Conservation (phyloP, 176 grass and related monocot species). For the Pontederia crassipes region DNA sequence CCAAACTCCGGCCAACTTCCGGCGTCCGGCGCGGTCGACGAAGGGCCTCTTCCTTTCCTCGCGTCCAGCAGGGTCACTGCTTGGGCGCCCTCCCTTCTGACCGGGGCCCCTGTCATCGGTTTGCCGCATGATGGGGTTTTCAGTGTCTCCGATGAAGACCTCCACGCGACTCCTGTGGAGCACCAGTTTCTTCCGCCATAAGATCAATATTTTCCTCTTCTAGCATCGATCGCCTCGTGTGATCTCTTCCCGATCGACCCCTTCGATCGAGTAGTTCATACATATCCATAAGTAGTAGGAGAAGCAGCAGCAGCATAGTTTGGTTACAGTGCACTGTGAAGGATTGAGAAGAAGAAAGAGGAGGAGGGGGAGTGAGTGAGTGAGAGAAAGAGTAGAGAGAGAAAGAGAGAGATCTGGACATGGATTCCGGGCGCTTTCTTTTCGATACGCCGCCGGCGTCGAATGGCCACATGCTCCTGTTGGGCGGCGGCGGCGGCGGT, state of each 20-base stretch:
- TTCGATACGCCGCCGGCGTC: slow-evolving; percentile 36
- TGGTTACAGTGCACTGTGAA: too few relatives aligned
- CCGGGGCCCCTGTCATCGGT: too few relatives aligned
- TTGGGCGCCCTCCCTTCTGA: neutral
- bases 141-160: slow-evolving; percentile 70
- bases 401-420: slow-evolving; percentile 13
- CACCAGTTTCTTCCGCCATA: slow-evolving; percentile 97
- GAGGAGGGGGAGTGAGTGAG: slow-evolving; percentile 10
- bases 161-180: slow-evolving; percentile 89
- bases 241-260: too few relatives aligned
- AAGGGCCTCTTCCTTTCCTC: too few relatives aligned
- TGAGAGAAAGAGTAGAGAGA: neutral
- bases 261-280: too few relatives aligned
- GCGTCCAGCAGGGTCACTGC: neutral
- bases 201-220: slow-evolving; percentile 38
- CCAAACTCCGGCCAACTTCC: too few relatives aligned
- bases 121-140: slow-evolving; percentile 71
- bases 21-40: too few relatives aligned
- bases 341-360: neutral
- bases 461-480: slow-evolving; percentile 65
- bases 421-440: slow-evolving; percentile 49
- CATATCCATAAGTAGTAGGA: too few relatives aligned
- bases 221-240: too few relatives aligned
- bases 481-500: slow-evolving; percentile 32
- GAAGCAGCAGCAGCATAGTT: too few relatives aligned